phyloP scores from a whole-genome alignment of 1,284 basidiomycete species.

The Austropuccinia psidii region DNA sequence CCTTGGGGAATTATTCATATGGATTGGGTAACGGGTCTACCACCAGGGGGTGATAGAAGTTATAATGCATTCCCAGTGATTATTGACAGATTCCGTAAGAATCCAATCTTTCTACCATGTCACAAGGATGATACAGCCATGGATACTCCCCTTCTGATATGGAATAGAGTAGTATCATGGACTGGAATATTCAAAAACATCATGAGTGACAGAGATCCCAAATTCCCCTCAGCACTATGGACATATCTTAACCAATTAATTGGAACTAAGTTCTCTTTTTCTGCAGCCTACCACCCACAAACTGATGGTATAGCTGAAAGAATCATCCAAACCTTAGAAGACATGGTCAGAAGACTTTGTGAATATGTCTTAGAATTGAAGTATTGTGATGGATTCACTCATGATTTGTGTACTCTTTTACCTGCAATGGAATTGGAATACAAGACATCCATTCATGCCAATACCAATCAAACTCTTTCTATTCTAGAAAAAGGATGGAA shows the following conservation, averaged over 20 bases:
- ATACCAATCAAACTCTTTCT: conserved; percentile 10
- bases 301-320: conserved; percentile 42
- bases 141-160: neutral
- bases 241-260: conserved; percentile 47
- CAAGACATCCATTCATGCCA: conserved; percentile 18
- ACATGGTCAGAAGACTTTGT: conserved; percentile 40
- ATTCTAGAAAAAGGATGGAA: conserved; percentile 4
- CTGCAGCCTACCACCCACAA: conserved; percentile 52
- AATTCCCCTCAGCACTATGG: conserved; percentile 53
- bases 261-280: conserved; percentile 49
- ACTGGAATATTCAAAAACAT: conserved; percentile 49
- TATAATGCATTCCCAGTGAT: neutral
- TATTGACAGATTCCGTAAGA: neutral
- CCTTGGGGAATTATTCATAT: neutral
- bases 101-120: neutral
- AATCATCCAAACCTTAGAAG: conserved; percentile 41
- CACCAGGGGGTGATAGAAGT: neutral
- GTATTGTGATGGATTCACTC: neutral
- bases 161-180: neutral
- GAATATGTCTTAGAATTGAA: neutral
- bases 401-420: conserved; percentile 20
- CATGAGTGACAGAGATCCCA: conserved; percentile 50
- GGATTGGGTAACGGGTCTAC: neutral
- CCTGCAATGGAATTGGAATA: conserved; percentile 31
- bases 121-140: conserved; percentile 4